Evolutionary conservation across 2,329 filamentous ascomycete genomes (phyloP), one percentile per base, ranked within the genome.

Genomic region (Trichoderma sp.): DNA sequence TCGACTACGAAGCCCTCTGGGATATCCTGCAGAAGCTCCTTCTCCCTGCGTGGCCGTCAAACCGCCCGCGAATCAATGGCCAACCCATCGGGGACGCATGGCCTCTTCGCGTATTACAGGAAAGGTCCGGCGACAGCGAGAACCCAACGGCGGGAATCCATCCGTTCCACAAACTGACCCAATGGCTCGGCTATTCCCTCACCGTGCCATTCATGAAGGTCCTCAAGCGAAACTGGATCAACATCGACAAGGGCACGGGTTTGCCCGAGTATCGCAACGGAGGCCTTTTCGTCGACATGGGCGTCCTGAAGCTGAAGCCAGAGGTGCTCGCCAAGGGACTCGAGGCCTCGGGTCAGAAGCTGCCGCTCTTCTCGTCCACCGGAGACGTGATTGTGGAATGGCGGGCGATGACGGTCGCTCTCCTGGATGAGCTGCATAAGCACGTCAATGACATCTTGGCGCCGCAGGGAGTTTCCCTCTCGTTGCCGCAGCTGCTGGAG

Each of bases 251-350:
- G 0, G 80, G 89, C 9, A 92, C 89, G 0, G 89, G 87, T 0
- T 78, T 92, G 3, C 87, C 89, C 0, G 89, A 91, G 72, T 91
- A 91, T 69, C 83, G 89, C 60, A 91, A 91, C 66, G 89, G 89
- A 2, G 89, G 89, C 0, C 75, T 91, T 0, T 88, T 91, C 43
- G 82, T 91, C 54, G 89, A 87, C 43, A 72, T 85, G 21, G 82
- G 80, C 0, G 83, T 85, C 0, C 67, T 87, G 28, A 79, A 76
- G 2, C 74, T 88, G 7, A 87, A 85, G 70, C 67, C 75, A 0
- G 76, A 79, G 0, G 78, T 80, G 3, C 54, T 64, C 19, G 74
- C 80, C 47, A 71, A 78, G 5, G 84, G 84, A 0, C 71, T 81
- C 15, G 68, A 76, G 15, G 74, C 78, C 19, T 85, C 74, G 54